A percentile compares a stretch with the other conserved stretches of the same genome.
These are phyloP conservation scores for Udeniomyces megalosporus DNA, from an alignment of 768 basidiomycete genomes.

Conservation along the genomic window DNA sequence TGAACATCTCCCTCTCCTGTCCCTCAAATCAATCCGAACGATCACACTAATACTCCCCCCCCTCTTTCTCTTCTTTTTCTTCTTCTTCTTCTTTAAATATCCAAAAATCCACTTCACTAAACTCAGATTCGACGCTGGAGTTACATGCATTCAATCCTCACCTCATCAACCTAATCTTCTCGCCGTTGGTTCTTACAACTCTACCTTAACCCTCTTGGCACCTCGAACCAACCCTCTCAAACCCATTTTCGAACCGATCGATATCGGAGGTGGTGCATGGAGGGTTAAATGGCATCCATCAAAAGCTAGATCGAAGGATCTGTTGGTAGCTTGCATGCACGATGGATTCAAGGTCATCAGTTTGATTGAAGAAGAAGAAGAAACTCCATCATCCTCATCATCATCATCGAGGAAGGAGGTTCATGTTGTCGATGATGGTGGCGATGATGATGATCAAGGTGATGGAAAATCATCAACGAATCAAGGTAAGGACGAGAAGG, in stretches of 20 bases:
- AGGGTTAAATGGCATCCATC: conserved; percentile 90
- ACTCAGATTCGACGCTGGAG: conserved; percentile 70
- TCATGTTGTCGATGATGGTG: neutral
- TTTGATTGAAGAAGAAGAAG: conserved; percentile 35
- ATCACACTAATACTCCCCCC: too few species aligned
- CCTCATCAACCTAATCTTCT: conserved; percentile 62
- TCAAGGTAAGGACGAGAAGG: too few species aligned
- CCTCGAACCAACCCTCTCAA: conserved; percentile 43
- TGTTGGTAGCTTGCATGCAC: conserved; percentile 95
- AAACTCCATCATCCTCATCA: neutral
- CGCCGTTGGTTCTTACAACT: conserved; percentile 87
- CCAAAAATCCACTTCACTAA: neutral
- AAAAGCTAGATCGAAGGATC: conserved; percentile 44
- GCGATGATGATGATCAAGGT: conserved; percentile 1
- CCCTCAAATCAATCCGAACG: too few species aligned
- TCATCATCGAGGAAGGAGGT: conserved; percentile 6
- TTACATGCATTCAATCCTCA: conserved; percentile 77
- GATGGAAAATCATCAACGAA: too few species aligned
- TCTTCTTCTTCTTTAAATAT: neutral
- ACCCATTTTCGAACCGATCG: conserved; percentile 38
- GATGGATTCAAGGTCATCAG: conserved; percentile 78
- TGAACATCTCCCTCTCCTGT: too few species aligned
- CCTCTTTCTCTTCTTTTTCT: neutral
- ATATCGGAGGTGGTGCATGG: conserved; percentile 88
- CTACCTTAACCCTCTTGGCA: conserved; percentile 66